These are phyloP conservation scores for Nicotiana noctiflora DNA, from an alignment of 257 asterid genomes.

Conservation along the genomic window DNA sequence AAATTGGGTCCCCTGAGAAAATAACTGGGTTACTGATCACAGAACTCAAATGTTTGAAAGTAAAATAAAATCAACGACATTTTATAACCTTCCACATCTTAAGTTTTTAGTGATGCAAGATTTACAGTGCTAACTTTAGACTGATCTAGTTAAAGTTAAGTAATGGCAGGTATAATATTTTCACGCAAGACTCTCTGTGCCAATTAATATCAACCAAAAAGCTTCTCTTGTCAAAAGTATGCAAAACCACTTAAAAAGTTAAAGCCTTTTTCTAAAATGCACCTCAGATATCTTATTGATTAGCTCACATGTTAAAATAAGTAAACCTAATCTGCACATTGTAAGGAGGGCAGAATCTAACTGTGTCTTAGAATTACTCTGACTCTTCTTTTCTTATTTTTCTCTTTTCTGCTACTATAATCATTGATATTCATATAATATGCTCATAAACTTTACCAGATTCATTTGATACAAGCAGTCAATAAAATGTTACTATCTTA, in stretches of 20 bases:
- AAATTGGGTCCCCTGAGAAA: slow-evolving; percentile 72
- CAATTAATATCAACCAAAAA: not conserved
- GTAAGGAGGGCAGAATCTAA: not conserved
- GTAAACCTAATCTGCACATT: not conserved
- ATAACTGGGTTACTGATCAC: slow-evolving; percentile 12
- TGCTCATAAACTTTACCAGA: not conserved
- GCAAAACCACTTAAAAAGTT: not conserved
- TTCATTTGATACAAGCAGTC: not conserved
- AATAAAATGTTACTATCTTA: not conserved
- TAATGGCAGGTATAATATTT: not conserved
- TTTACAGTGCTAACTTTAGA: not conserved
- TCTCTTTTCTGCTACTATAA: not conserved
- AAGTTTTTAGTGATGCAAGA: not conserved
- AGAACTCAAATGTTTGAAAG: not conserved
- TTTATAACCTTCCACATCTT: not conserved
- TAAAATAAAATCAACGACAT: not conserved
- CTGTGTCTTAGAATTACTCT: not conserved
- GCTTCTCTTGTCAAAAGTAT: not conserved
- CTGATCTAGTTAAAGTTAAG: not conserved
- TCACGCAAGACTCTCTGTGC: not conserved
- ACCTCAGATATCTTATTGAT: not conserved
- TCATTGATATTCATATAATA: not conserved
- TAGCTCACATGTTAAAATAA: not conserved
- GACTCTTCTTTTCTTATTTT: not conserved
- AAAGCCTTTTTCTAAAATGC: not conserved